Evolutionary conservation across 1,284 basidiomycete genomes (phyloP), one percentile per base, ranked within the genome.

Genomic region (Ceratobasidium theobromae): DNA sequence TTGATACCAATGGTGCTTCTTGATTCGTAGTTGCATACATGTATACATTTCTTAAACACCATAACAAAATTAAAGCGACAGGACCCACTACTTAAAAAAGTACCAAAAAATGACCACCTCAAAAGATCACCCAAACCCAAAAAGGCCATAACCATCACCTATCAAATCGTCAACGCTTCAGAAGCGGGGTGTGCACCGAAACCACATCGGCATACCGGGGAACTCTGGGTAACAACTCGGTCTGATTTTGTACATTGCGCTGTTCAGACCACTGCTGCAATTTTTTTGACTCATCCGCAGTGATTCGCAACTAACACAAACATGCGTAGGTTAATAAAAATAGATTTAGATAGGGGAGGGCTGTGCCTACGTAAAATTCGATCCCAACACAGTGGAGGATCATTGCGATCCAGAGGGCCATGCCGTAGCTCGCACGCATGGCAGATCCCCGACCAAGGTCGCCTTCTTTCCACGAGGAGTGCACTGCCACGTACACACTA

Each of bases 361-460:
- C 8, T 27, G 14, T 21, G 66, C 69, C 18, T 38, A 69, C 69
- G 43, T 69, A 69, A n/a, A 69, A 32, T 33, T 69, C 69, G 25
- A 68, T 57, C 9, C 69, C 69, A 21, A 68, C 4, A 16, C 67
- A 30, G 43, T 69, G 69, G 21, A 69, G 43, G 12, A 69, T 33
- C 43, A 69, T 46, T 1, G 62, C 67, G 5, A 67, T 30, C 69
- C 69, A 69, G 14, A 69, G 28, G 4, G 53, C 67, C 67, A 69
- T 67, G 4, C 67, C 67, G 25, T 65, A 69, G 30, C 58, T 68
- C 12, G 54, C 53, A 6, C 69, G 67, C 8, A 46, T 64, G 14
- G 67, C 62, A 30, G 69, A 57, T 1, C 33, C 69, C 14, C 32
- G n/a, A n/a, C 55, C 65, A 5, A 68, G 45, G 16, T 33, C 45